Conservation (phyloP, 345 rosid species). For the Bretschneidera sinensis region DNA sequence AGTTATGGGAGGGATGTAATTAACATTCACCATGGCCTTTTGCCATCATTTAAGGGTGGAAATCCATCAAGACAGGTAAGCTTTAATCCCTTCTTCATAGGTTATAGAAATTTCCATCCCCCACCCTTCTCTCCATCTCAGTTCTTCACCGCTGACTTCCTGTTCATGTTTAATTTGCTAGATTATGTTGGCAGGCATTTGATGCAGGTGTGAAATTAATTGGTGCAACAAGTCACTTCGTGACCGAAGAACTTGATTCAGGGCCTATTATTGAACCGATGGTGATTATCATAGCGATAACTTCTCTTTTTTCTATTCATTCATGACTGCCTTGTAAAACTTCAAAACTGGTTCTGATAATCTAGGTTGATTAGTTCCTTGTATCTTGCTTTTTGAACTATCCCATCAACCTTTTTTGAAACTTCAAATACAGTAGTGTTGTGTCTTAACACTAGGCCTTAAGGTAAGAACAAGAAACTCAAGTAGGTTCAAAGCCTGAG, state of each 20-base stretch:
- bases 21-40: slow-evolving; percentile 97
- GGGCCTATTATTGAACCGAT: slow-evolving; percentile 98
- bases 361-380: slow-evolving; percentile 5
- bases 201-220: slow-evolving; percentile 94
- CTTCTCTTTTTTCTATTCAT: slow-evolving; percentile 1
- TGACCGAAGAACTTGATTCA: slow-evolving; percentile 89
- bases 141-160: slow-evolving; percentile 5
- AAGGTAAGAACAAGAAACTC: too few species aligned
- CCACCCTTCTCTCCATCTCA: slow-evolving; percentile 1
- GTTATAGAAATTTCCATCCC: slow-evolving; percentile 6
- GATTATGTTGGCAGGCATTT: slow-evolving; percentile 72
- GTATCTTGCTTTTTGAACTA: too few species aligned
- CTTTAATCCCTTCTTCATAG: slow-evolving; percentile 15
- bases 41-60: slow-evolving; percentile 96
- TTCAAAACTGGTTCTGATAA: not conserved
- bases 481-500: too few species aligned
- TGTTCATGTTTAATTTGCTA: slow-evolving; percentile 27
- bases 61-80: slow-evolving; percentile 77
- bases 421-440: too few species aligned
- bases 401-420: too few species aligned
- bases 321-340: slow-evolving; percentile 12
- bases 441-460: too few species aligned
- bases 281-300: slow-evolving; percentile 41
- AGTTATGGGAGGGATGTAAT: slow-evolving; percentile 83
- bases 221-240: slow-evolving; percentile 95